A percentile compares a stretch with the other conserved stretches of the same genome.
Conservation (phyloP, 2,329 filamentous ascomycete genomes). For the Aspergillus niger region DNA sequence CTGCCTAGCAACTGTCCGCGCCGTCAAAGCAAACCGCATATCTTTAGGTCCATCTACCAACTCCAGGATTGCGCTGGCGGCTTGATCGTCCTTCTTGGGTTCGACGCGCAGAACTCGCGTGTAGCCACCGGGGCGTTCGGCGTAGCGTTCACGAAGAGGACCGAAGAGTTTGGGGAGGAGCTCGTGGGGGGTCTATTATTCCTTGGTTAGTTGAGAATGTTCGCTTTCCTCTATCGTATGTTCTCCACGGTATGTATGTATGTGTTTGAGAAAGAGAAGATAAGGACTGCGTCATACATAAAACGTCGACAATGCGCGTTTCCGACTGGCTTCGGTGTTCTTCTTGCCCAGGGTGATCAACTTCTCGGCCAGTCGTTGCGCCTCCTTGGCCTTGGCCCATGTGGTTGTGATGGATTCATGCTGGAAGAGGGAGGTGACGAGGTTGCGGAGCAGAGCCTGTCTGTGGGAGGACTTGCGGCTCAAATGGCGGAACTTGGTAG, state of each 20-base stretch:
- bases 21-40: conserved; percentile 92
- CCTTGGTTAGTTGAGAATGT: conserved; percentile 4
- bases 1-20: conserved; percentile 72
- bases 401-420: conserved; percentile 94
- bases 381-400: conserved; percentile 96
- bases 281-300: conserved; percentile 62
- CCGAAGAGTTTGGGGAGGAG: conserved; percentile 83
- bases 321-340: conserved; percentile 79
- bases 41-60: conserved; percentile 93
- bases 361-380: conserved; percentile 90
- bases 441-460: conserved; percentile 88
- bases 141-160: conserved; percentile 76
- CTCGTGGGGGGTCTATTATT: conserved; percentile 41
- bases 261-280: too few relatives aligned
- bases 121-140: conserved; percentile 80
- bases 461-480: conserved; percentile 83
- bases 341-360: conserved; percentile 91
- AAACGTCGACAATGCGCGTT: conserved; percentile 76
- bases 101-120: conserved; percentile 92
- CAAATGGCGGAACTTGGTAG: conserved; percentile 85
- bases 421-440: conserved; percentile 91
- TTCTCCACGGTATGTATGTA: not conserved
- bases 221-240: not conserved
- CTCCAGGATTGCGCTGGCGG: conserved; percentile 85
- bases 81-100: conserved; percentile 84